Base-by-base conservation (phyloP, 108 stramenopile species). In the Mediolabrus comicus region DNA sequence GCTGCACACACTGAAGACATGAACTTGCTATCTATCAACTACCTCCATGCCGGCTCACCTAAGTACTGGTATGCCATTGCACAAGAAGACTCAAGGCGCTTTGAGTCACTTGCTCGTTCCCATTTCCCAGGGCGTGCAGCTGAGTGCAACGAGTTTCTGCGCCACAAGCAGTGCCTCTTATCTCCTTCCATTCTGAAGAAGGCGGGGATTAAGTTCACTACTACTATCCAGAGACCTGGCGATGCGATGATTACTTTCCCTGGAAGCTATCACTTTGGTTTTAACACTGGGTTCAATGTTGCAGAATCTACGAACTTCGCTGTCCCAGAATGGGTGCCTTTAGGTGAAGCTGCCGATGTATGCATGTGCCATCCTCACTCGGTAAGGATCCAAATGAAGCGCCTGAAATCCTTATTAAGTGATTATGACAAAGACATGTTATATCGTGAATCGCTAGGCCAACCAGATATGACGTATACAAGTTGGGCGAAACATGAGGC, bases 171-270 rank as follows among this genome's bases (percentile, higher is more conserved):
- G 36, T 92, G 74, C 35, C 70, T 98, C 35, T 52, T 99, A 11
- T 91, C 92, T 7, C 98, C 99, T 25, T 57, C 72, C 17, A 79
- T 92, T 51, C 73, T 99, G 27, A 80, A 86, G 70, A 94, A 96
- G 64, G 90, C 94, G 4, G 96, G 96, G n/a, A 96, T 98, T 25
- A 65, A 67, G n/a, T 96, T 87, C 65, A 90, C 86, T 39, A 97
- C 87, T n/a, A 85, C 82, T 30, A 85, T 98, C 19, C 99, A 99
- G 72, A 78, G 85, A 51, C 87, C 97, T 4, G 99, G 99, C 2
- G 99, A 99, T 80, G 95, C 95, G 70, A 79, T 99, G 30, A 91
- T 99, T 16, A 99, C 99, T 26, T 96, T 96, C 60, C 97, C 99
- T 4, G 94, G 87, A 25, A 74, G 92, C 28, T 99, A 98, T 75